Conservation (phyloP, 495 filamentous ascomycete genomes). For the Astrothelium macrocarpum region DNA sequence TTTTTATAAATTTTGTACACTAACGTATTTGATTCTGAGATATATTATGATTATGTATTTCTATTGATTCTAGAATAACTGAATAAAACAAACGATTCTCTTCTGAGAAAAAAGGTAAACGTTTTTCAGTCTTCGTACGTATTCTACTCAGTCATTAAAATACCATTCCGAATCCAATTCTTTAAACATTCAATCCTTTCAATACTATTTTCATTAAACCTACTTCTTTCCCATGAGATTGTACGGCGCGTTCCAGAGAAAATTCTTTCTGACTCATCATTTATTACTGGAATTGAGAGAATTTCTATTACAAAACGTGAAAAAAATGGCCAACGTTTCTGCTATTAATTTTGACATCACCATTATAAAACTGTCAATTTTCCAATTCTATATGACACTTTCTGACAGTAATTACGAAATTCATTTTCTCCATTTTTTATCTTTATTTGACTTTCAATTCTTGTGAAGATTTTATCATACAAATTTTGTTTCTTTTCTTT, state of each 20-base stretch:
- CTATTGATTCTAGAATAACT: no score
- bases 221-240: not conserved
- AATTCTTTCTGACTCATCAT: no score
- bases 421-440: not conserved
- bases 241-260: no score
- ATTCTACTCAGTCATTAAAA: no score
- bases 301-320: conserved; percentile 17
- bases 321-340: not conserved
- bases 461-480: not conserved
- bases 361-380: not conserved
- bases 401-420: no score
- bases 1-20: no score
- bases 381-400: not conserved
- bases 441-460: not conserved
- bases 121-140: no score
- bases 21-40: no score
- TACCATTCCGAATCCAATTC: conserved; percentile 2
- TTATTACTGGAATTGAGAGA: no score
- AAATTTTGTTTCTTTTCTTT: not conserved
- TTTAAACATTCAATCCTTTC: conserved; percentile 5
- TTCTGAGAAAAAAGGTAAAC: no score
- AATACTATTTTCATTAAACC: not conserved
- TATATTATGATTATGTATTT: no score
- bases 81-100: no score
- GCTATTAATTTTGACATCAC: not conserved